A percentile compares a stretch with the other conserved stretches of the same genome.
Conservation (phyloP, 2,329 filamentous ascomycete species). For the Pyrenochaeta sp. region DNA sequence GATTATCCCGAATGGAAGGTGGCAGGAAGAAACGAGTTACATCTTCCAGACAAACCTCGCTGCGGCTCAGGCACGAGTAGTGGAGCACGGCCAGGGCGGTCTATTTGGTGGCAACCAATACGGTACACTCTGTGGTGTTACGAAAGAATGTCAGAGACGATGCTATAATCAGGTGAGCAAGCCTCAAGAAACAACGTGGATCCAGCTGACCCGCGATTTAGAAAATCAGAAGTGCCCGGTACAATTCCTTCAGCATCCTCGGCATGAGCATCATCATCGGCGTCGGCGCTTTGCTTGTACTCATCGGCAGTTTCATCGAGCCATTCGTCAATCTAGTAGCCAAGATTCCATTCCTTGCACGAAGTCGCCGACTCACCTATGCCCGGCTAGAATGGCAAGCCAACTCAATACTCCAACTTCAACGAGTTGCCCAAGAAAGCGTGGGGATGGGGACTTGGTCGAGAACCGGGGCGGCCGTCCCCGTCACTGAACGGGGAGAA, state of each 20-base stretch:
- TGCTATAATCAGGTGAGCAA: not conserved
- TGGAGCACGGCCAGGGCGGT: not conserved
- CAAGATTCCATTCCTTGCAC: not conserved
- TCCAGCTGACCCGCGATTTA: slow-evolving; percentile 13
- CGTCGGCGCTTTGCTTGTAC: not conserved
- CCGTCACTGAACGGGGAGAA: slow-evolving; percentile 11
- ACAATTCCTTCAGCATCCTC: not conserved
- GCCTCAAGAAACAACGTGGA: not conserved
- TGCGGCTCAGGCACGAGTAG: not conserved
- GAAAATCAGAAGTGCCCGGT: not conserved
- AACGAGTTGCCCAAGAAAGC: slow-evolving; percentile 23
- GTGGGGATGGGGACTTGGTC: slow-evolving; percentile 20
- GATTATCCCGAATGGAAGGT: not conserved
- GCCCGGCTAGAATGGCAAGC: slow-evolving; percentile 27
- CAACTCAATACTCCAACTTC: slow-evolving; percentile 27
- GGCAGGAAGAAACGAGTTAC: not conserved
- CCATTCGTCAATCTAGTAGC: not conserved
- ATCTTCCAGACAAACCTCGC: not conserved
- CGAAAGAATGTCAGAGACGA: not conserved
- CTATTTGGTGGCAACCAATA: not conserved
- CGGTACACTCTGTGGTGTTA: not conserved
- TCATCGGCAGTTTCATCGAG: not conserved
- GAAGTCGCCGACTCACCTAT: slow-evolving; percentile 6
- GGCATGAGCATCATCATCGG: not conserved
- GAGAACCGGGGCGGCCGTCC: not conserved